A percentile compares a stretch with the other conserved stretches of the same genome.
Evolutionary conservation across 441 rosid genomes (phyloP).

Genomic region (Erodium chrysanthum): DNA sequence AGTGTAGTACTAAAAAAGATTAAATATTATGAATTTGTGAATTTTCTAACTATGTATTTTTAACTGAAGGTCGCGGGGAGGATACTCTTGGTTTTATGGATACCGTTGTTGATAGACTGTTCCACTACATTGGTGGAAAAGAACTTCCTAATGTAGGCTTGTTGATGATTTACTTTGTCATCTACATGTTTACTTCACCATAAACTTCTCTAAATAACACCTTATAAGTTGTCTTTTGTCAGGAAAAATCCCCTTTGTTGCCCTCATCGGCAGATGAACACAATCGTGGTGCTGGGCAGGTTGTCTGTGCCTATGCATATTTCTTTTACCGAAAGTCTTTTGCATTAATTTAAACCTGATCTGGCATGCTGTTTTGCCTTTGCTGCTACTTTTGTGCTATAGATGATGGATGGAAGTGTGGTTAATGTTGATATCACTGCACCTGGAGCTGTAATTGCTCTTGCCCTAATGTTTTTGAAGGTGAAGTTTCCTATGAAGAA

Average conservation of each 20-base stretch:
- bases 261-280: slow-evolving; percentile 50
- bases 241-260: slow-evolving; percentile 62
- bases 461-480: slow-evolving; percentile 85
- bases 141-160: slow-evolving; percentile 52
- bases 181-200: slow-evolving; percentile 13
- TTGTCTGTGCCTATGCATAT: slow-evolving; percentile 22
- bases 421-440: slow-evolving; percentile 93
- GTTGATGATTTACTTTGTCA: slow-evolving; percentile 16
- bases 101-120: slow-evolving; percentile 67
- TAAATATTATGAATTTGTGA: slow-evolving; percentile 7
- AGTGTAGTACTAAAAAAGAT: slow-evolving; percentile 1
- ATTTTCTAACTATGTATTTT: slow-evolving; percentile 21
- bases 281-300: slow-evolving; percentile 69
- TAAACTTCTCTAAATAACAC: slow-evolving; percentile 19
- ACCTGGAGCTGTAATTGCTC: slow-evolving; percentile 91
- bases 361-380: slow-evolving; percentile 12
- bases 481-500: slow-evolving; percentile 30
- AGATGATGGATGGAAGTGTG: slow-evolving; percentile 74
- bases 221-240: slow-evolving; percentile 22
- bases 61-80: slow-evolving; percentile 73
- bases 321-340: slow-evolving; percentile 15
- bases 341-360: slow-evolving; percentile 15
- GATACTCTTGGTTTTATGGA: slow-evolving; percentile 69
- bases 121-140: slow-evolving; percentile 82
- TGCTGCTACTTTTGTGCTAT: slow-evolving; percentile 18